Evolutionary conservation across 192 early-diverging fungal species (phyloP), one percentile per base, ranked within the genome.

Genomic region (Phlyctochytrium planicorne): DNA sequence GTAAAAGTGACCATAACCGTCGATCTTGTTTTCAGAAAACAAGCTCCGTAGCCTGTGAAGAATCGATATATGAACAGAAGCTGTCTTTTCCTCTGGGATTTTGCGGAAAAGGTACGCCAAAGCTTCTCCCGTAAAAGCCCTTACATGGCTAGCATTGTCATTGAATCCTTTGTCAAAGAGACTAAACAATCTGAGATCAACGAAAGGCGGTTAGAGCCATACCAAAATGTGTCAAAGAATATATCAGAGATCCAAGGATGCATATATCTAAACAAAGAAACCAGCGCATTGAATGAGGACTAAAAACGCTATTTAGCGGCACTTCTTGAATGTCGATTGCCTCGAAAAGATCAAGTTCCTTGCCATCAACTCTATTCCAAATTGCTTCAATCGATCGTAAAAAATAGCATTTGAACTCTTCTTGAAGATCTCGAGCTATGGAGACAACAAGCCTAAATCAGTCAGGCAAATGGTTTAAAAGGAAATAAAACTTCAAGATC

Each of bases 81-180:
- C n/a, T n/a, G n/a, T n/a, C n/a, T n/a, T n/a, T n/a, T n/a, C n/a
- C n/a, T 59, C 84, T 6, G 83, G 80, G 14, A 88, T 81, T 74
- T 93, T 94, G 29, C 95, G 84, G 55, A 98, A 75, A 55, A 98
- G 81, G 68, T 90, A 96, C 17, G 93, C 89, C 84, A 96, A 92
- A 0, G 95, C 83, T 75, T 98, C 93, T 56, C 93, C 92, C 0
- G 93, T 85, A 73, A 99, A 99, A 47, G 87, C 83, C 40, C 93
- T 88, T 29, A 94, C 87, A 77, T 91, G 90, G 34, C 82, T 76
- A 53, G 90, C 89, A 70, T 86, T 78, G 60, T 88, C 80, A 56
- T 88, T 84, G 12, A 99, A 80, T 20, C 92, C 74, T 1, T 89
- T 89, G 20, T 85, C 68, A 17, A 97, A 66, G n/a, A 94, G 80